Evolutionary conservation across 2,329 filamentous ascomycete species (phyloP), one percentile per base, ranked within the genome.

Genomic region (Trichoderma sp.): DNA sequence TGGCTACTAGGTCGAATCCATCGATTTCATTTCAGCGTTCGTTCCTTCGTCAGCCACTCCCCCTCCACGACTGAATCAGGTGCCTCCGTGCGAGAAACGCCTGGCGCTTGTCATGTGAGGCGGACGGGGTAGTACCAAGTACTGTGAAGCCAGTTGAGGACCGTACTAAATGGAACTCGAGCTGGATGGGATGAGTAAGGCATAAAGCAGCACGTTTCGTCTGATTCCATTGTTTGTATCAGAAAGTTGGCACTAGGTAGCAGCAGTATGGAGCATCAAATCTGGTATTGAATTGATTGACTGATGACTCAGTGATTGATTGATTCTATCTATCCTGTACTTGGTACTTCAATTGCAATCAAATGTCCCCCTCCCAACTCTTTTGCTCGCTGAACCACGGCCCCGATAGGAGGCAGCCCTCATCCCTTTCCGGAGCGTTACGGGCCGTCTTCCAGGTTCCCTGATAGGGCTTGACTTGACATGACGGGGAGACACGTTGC

Each of bases 21-120:
- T 55, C 63, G 34, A 36, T 17, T 55, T 68, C 63, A 65, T 39
- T 59, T 50, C 20, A 58, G 57, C 57, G 28, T 59, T 59, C 50
- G 58, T 64, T 70, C 61, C 62, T 71, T 50, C 61, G 50, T 66
- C 62, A 65, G 61, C 59, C 68, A 50, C 57, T 63, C 62, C 70
- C 70, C 70, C 64, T 71, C 70, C 57, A 53, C n/a, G 28, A 36
- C 39, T 61, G 70, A 53, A 71, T 71, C 64, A 71, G 70, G 70
- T 68, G 63, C 55, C 70, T 71, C 70, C 70, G 63, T 71, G 70
- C 70, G 70, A 68, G 57, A 20, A 71, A 61, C 36, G 20, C 4
- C 64, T 71, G 70, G 47, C 64, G 70, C 57, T 58, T 39, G 63
- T 71, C 70, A 61, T 61, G 55, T 61, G 70, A 53, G 64, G 23